Base-by-base conservation (phyloP, 768 basidiomycete species). In the Lentinula guzmanii region DNA sequence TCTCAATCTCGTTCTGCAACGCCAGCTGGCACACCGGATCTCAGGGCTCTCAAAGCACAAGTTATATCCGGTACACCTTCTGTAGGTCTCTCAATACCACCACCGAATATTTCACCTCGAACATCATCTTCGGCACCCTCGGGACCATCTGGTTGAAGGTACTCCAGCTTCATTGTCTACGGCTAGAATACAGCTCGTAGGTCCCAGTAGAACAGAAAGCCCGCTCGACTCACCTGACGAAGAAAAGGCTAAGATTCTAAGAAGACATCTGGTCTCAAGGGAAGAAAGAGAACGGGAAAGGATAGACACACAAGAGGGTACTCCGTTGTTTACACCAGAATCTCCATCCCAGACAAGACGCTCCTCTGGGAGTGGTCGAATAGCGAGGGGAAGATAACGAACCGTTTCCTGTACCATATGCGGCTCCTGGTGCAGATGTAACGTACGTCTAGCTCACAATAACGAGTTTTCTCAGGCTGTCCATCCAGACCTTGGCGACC, bases 341-440 rank as follows among this genome's bases (percentile, higher is more conserved):
- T 13, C 52, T 24, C 66, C 68, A 13, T 18, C 63, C 41, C 69
- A 31, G 4, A 66, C 71, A 33, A 65, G 62, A 7, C 67, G 61
- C 16, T 67, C 70, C 5, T 71, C 70, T 46, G 58, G 52, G 42
- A 60, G 46, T 42, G 60, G 48, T n/a, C 34, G 53, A 31, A 59
- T 61, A 15, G 76, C 63, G 41, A 67, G 77, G 68, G 82, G 82
- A 87, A 58, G 80, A 82, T 37, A 76, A 83, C 0, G 91, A 93
- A 58, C 75, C 84, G 1, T 97, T 96, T 68, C 88, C 92, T n/a
- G 87, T 96, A 48, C 90, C 90, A 1, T 96, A 93, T 70, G 79
- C 93, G 73, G 87, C 90, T 3, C 87, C 84, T 16, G 95, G 95
- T 35, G 93, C 90, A 33, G 95, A 97, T 69, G 86, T 95, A 63